A percentile compares a stretch with the other conserved stretches of the same genome.
Evolutionary conservation across 2,329 filamentous ascomycete species (phyloP).

Genomic region (Aureobasidium pullulans): DNA sequence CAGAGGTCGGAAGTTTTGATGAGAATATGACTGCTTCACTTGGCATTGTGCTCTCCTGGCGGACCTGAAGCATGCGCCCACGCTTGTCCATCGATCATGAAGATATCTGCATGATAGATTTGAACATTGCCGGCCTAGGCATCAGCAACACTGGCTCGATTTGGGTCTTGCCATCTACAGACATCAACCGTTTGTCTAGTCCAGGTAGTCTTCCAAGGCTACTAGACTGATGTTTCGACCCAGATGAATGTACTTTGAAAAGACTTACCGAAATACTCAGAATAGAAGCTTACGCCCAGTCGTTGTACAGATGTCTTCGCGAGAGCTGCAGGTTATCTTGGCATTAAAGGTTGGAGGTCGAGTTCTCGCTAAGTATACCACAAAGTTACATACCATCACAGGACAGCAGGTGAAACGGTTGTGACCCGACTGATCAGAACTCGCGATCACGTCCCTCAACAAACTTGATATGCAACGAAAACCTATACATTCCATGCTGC

Average conservation of each 20-base stretch:
- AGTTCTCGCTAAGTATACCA: neutral
- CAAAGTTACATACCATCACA: neutral
- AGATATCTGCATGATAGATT: neutral
- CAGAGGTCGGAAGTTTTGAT: neutral
- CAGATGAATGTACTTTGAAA: neutral
- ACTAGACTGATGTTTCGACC: too few relatives aligned
- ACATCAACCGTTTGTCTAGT: neutral
- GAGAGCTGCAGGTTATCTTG: neutral
- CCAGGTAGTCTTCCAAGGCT: too few relatives aligned
- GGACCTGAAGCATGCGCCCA: neutral
- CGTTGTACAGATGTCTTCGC: neutral
- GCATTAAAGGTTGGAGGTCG: neutral
- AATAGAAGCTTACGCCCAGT: constrained; percentile 1
- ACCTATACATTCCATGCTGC: neutral
- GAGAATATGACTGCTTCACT: neutral
- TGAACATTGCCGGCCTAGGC: neutral
- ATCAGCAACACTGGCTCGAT: neutral
- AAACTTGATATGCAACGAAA: neutral
- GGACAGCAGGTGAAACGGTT: too few relatives aligned
- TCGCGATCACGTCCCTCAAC: neutral
- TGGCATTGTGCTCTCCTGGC: neutral
- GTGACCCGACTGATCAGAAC: neutral
- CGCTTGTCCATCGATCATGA: neutral
- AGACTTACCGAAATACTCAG: neutral
- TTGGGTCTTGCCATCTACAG: neutral